Percentiles rank a stretch among this genome's conserved stretches.
Evolutionary conservation across 306 rosid genomes (phyloP).

Genomic region (Dryas alaskensis): DNA sequence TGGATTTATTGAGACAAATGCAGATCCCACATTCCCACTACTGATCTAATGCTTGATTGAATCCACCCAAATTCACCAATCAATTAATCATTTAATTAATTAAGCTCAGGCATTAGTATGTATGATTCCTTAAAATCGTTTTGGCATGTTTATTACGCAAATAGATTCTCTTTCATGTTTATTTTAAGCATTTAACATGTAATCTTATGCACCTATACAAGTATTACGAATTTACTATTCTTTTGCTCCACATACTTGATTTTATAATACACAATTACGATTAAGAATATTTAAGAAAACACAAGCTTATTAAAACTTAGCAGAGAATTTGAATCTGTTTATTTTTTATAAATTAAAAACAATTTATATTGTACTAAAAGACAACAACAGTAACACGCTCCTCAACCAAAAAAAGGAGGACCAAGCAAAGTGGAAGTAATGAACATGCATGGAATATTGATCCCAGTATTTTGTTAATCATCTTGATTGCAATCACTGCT

Average conservation of each 20-base stretch:
- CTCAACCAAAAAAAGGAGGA: constrained; percentile 2
- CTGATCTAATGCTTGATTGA: constrained; percentile 12
- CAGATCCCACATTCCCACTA: constrained; percentile 15
- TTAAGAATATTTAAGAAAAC: too few relatives aligned
- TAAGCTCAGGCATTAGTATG: neutral
- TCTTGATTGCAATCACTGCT: constrained; percentile 23
- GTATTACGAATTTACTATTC: too few relatives aligned
- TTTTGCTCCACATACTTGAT: too few relatives aligned
- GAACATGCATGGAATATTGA: constrained; percentile 8
- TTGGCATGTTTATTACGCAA: neutral
- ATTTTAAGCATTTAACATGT: too few relatives aligned
- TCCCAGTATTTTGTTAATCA: constrained; percentile 11
- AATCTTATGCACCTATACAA: too few relatives aligned
- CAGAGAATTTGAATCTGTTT: too few relatives aligned
- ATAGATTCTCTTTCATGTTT: too few relatives aligned
- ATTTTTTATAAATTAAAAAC: neutral
- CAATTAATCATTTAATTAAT: neutral
- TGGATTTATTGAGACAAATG: constrained; percentile 7
- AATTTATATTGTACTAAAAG: neutral
- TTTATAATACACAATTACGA: too few relatives aligned
- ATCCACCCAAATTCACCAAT: neutral
- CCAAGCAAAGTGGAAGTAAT: constrained; percentile 21
- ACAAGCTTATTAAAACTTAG: too few relatives aligned
- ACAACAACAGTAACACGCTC: neutral
- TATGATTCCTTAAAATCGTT: neutral